Evolutionary conservation across 202 grass and related monocot genomes (phyloP).

Genomic region (Bolboschoenoplectus hybrid): DNA sequence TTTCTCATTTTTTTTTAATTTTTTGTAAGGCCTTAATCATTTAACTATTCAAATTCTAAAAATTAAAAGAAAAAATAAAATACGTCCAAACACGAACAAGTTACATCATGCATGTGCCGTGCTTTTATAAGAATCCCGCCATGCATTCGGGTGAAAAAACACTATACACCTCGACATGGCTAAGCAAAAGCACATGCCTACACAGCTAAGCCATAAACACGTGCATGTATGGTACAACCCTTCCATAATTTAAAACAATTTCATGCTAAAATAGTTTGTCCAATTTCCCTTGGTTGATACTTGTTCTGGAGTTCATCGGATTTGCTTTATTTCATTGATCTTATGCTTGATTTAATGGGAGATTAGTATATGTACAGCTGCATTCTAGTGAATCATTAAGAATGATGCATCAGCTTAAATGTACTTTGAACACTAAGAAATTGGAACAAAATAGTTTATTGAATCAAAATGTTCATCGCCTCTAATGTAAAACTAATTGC

Average conservation of each 20-base stretch:
- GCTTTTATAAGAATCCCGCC: too few relatives aligned
- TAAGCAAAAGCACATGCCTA: too few relatives aligned
- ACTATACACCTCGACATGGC: too few relatives aligned
- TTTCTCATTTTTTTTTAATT: too few relatives aligned
- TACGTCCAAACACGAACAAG: too few relatives aligned
- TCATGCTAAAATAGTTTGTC: background rate
- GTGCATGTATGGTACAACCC: too few relatives aligned
- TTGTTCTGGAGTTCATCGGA: background rate
- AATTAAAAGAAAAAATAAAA: too few relatives aligned
- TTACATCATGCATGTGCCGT: too few relatives aligned
- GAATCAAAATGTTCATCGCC: slow-evolving; percentile 14
- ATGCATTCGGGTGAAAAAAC: too few relatives aligned
- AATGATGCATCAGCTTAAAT: background rate
- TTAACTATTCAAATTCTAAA: too few relatives aligned
- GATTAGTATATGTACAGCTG: background rate
- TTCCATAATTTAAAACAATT: background rate
- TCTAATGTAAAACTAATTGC: background rate
- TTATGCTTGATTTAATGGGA: background rate
- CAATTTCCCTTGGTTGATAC: background rate
- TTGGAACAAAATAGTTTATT: background rate
- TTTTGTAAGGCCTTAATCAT: too few relatives aligned
- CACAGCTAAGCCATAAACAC: too few relatives aligned
- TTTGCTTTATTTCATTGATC: background rate
- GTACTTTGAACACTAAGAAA: background rate
- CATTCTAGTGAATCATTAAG: background rate